phyloP scores from a whole-genome alignment of 768 basidiomycete genomes.

The Leccinellum rugosiceps region DNA sequence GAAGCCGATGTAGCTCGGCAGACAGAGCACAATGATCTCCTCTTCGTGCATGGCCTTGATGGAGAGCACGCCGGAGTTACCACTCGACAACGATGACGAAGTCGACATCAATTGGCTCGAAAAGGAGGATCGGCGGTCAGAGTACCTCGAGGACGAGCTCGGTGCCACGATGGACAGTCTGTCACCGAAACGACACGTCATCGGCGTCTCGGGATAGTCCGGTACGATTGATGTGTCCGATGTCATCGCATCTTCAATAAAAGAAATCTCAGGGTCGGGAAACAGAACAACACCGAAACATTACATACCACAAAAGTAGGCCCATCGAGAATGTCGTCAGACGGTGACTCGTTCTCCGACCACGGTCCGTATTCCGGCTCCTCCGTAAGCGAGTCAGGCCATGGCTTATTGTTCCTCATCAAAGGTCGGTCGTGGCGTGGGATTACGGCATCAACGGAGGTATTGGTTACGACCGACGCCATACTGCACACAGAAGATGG shows the following conservation, averaged over 20 bases:
- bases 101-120: constrained; percentile 37
- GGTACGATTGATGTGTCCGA: constrained; percentile 11
- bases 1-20: constrained; percentile 45
- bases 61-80: constrained; percentile 34
- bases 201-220: constrained; percentile 22
- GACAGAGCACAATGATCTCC: constrained; percentile 60
- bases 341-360: constrained; percentile 24
- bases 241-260: constrained; percentile 4
- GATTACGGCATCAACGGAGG: constrained; percentile 57
- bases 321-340: constrained; percentile 36
- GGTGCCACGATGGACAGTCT: constrained; percentile 6
- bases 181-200: constrained; percentile 5
- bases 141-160: constrained; percentile 7
- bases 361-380: constrained; percentile 22
- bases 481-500: constrained; percentile 48
- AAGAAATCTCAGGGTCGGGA: neutral
- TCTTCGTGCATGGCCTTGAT: constrained; percentile 67
- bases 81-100: constrained; percentile 31
- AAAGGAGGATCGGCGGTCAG: constrained; percentile 27
- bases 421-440: constrained; percentile 32
- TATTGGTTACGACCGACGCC: constrained; percentile 53
- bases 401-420: constrained; percentile 7
- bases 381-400: constrained; percentile 13
- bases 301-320: constrained; percentile 39
- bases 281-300: neutral